A percentile compares a stretch with the other conserved stretches of the same genome.
These are phyloP conservation scores for Aspergillus carbonarius DNA, from an alignment of 2,329 filamentous ascomycete species.

Conservation along the genomic window DNA sequence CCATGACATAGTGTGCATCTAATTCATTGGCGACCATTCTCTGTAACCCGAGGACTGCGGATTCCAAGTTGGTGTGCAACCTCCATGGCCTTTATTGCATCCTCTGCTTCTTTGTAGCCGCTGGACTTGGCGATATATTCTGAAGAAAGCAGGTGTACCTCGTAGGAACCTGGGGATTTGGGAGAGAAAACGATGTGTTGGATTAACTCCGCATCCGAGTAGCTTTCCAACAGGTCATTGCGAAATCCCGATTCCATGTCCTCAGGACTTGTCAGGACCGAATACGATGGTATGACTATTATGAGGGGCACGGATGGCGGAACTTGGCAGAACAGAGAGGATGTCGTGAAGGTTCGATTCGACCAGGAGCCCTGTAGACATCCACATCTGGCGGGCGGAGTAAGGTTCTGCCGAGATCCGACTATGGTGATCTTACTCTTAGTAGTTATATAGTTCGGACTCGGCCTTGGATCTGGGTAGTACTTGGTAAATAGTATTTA, in stretches of 20 bases:
- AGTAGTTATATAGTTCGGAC: too few species aligned
- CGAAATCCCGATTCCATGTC: background rate
- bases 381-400: too few species aligned
- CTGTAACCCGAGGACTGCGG: constrained; percentile 13
- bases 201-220: background rate
- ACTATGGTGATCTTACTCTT: too few species aligned
- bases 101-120: constrained; percentile 13
- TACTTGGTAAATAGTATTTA: too few species aligned
- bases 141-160: background rate
- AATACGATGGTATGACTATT: too few species aligned
- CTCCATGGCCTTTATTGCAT: constrained; percentile 16
- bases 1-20: constrained; percentile 20
- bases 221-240: background rate
- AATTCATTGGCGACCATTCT: constrained; percentile 12
- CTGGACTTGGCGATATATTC: constrained; percentile 14
- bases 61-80: constrained; percentile 22
- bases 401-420: too few species aligned
- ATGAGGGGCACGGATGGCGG: too few species aligned
- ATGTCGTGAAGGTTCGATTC: too few species aligned
- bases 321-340: too few species aligned
- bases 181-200: background rate
- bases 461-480: too few species aligned
- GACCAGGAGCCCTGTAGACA: too few species aligned
- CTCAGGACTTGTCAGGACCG: background rate
- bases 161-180: background rate